A percentile compares a stretch with the other conserved stretches of the same genome.
phyloP scores from a whole-genome alignment of 2,329 filamentous ascomycete species.

The Penicillium sp. region DNA sequence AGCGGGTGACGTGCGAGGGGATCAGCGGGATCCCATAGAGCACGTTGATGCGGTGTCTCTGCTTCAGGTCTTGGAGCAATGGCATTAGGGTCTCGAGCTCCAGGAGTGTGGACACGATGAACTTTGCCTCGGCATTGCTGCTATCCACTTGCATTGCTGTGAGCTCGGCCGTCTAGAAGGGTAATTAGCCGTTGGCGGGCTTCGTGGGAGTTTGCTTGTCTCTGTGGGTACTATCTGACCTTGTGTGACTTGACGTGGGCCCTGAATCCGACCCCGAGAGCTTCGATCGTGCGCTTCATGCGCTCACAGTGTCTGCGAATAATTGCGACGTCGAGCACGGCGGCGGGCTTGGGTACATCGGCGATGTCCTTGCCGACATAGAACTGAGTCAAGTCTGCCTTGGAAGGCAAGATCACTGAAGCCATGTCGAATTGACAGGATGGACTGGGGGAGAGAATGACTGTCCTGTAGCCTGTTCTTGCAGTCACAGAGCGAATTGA shows the following conservation, averaged over 20 bases:
- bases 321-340: slow-evolving; percentile 65
- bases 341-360: slow-evolving; percentile 63
- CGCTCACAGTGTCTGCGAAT: slow-evolving; percentile 65
- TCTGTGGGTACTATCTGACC: slow-evolving; percentile 50
- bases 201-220: too few relatives aligned
- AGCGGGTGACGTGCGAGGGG: slow-evolving; percentile 58
- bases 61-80: slow-evolving; percentile 56
- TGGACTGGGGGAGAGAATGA: too few relatives aligned
- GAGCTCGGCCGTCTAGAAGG: slow-evolving; percentile 60
- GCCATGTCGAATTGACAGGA: too few relatives aligned
- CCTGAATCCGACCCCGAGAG: slow-evolving; percentile 64
- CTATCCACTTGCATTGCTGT: slow-evolving; percentile 68
- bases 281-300: slow-evolving; percentile 64
- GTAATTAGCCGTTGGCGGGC: neutral
- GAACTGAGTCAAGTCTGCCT: slow-evolving; percentile 15
- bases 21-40: slow-evolving; percentile 71
- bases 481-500: too few relatives aligned
- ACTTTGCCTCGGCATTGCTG: slow-evolving; percentile 52
- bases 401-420: too few relatives aligned
- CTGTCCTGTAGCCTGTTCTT: too few relatives aligned
- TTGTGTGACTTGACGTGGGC: slow-evolving; percentile 85
- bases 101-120: slow-evolving; percentile 71
- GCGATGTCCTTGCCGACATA: slow-evolving; percentile 61
- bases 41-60: slow-evolving; percentile 60
- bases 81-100: slow-evolving; percentile 68